These are phyloP conservation scores for Amesomyces nigricolor DNA, from an alignment of 2,329 filamentous ascomycete species.

Conservation along the genomic window DNA sequence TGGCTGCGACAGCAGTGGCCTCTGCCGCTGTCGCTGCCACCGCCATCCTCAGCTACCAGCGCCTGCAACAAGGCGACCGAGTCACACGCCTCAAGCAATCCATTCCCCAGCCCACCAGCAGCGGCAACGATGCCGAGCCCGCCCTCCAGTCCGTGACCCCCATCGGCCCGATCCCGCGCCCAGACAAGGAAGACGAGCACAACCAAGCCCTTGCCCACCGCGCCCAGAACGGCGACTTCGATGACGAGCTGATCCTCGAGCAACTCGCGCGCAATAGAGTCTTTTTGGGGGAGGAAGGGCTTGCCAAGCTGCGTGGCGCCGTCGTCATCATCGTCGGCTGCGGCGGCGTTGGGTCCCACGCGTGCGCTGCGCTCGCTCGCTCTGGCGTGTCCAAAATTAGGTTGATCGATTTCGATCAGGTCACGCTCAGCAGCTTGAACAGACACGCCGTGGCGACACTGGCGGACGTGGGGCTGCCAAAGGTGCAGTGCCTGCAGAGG, in stretches of 20 bases:
- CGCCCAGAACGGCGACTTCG: constrained; percentile 58
- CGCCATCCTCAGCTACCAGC: constrained; percentile 58
- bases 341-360: constrained; percentile 92
- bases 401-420: constrained; percentile 95
- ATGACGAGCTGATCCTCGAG: constrained; percentile 81
- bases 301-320: constrained; percentile 70
- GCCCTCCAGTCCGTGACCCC: constrained; percentile 34
- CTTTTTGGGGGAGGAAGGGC: constrained; percentile 77
- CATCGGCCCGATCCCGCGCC: constrained; percentile 45
- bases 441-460: constrained; percentile 93
- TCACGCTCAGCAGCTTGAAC: constrained; percentile 89
- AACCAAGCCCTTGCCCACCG: constrained; percentile 54
- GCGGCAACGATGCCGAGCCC: constrained; percentile 27
- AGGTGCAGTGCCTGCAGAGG: constrained; percentile 77
- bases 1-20: constrained; percentile 64
- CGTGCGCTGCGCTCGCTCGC: constrained; percentile 74
- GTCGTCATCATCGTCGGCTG: constrained; percentile 90
- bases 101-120: constrained; percentile 41
- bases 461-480: constrained; percentile 86
- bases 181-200: constrained; percentile 56
- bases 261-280: constrained; percentile 90
- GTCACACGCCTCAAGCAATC: constrained; percentile 54
- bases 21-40: constrained; percentile 56
- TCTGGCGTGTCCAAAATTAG: constrained; percentile 85
- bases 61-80: constrained; percentile 49